Conservation (phyloP, 2,329 filamentous ascomycete genomes). For the Diplodia corticola region DNA sequence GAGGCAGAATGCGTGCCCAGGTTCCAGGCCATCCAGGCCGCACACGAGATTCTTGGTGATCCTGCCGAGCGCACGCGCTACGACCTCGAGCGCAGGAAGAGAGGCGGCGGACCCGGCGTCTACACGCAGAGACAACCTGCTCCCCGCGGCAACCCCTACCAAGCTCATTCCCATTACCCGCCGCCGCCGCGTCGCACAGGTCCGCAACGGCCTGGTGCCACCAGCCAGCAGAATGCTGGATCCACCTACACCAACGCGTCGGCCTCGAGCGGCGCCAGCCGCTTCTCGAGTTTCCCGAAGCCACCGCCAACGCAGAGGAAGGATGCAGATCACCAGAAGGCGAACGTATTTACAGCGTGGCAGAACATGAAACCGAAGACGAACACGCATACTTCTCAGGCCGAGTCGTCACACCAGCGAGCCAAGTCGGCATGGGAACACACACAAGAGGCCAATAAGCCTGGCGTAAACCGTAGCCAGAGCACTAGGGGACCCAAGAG, state of each 20-base stretch:
- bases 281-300: constrained; percentile 48
- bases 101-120: constrained; percentile 23
- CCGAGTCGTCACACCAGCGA: constrained; percentile 2
- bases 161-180: constrained; percentile 38
- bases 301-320: constrained; percentile 38
- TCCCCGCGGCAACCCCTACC: constrained; percentile 23
- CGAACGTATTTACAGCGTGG: constrained; percentile 51
- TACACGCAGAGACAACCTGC: constrained; percentile 14
- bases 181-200: constrained; percentile 48
- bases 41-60: constrained; percentile 74
- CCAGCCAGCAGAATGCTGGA: constrained; percentile 31
- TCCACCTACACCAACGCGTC: constrained; percentile 23
- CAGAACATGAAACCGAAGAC: constrained; percentile 48
- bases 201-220: constrained; percentile 31
- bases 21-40: constrained; percentile 84
- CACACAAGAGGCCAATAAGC: constrained; percentile 32
- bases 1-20: constrained; percentile 77
- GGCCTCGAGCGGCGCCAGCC: constrained; percentile 44
- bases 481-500: constrained; percentile 51
- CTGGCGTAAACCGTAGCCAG: constrained; percentile 41
- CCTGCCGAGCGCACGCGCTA: constrained; percentile 60
- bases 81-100: constrained; percentile 59
- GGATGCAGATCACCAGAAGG: constrained; percentile 37
- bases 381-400: constrained; percentile 17
- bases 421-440: constrained; percentile 23